phyloP scores from a whole-genome alignment of 345 rosid genomes.

The Syzygium oleosum region DNA sequence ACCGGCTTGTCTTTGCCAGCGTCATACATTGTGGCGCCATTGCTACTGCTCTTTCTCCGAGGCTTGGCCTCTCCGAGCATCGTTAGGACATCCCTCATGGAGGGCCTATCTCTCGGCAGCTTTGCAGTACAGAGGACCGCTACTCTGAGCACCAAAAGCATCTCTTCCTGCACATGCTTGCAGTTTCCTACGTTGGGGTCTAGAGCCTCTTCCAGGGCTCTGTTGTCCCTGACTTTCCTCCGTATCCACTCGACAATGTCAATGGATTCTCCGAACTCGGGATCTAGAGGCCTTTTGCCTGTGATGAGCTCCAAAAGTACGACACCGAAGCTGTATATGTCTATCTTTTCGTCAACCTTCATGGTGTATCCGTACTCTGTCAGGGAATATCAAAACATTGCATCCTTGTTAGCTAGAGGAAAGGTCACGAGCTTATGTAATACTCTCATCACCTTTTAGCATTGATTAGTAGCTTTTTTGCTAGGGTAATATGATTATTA shows the following conservation, averaged over 20 bases:
- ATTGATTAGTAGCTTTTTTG: background rate
- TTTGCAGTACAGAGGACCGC: constrained; percentile 84
- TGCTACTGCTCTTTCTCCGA: constrained; percentile 64
- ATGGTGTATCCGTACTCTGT: constrained; percentile 89
- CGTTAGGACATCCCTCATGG: constrained; percentile 80
- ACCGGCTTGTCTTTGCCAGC: constrained; percentile 40
- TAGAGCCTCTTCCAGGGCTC: constrained; percentile 51
- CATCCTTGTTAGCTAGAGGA: background rate
- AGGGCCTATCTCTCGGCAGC: constrained; percentile 87
- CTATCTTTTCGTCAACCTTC: constrained; percentile 94
- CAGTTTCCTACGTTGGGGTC: constrained; percentile 69
- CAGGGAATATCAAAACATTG: background rate
- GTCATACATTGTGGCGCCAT: constrained; percentile 17
- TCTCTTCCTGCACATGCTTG: constrained; percentile 88
- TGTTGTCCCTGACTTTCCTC: constrained; percentile 54
- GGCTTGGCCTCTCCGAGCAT: constrained; percentile 97
- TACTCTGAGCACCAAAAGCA: constrained; percentile 75
- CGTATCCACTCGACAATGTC: constrained; percentile 74
- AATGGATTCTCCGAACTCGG: constrained; percentile 57
- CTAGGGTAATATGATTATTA: background rate
- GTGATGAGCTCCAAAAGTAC: constrained; percentile 81
- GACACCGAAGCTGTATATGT: constrained; percentile 84
- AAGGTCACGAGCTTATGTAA: background rate
- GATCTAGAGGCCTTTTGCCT: constrained; percentile 56
- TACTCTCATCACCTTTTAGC: background rate